These are phyloP conservation scores for Oryza nivara DNA, from an alignment of 176 grass and related monocot species.

Conservation along the genomic window DNA sequence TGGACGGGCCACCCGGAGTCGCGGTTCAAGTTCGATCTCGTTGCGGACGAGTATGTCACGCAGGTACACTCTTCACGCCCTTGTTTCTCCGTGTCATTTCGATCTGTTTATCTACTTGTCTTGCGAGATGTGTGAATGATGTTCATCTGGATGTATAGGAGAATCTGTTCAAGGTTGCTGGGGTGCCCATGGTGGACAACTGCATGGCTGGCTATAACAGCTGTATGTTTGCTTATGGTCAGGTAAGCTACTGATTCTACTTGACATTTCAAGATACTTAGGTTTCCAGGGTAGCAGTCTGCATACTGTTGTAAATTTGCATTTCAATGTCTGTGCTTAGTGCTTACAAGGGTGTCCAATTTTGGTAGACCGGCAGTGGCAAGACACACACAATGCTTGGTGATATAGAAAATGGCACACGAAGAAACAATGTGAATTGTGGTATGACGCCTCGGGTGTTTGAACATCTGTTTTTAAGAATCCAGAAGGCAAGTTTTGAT, in stretches of 20 bases:
- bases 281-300: not conserved
- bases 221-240: slow-evolving; percentile 98
- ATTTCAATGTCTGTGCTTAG: slow-evolving; percentile 3
- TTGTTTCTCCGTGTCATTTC: not conserved
- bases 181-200: slow-evolving; percentile 95
- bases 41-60: slow-evolving; percentile 89
- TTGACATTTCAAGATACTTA: not conserved
- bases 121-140: not conserved
- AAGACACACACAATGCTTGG: slow-evolving; percentile 99
- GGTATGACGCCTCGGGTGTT: slow-evolving; percentile 99
- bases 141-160: slow-evolving; percentile 52
- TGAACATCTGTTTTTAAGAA: slow-evolving; percentile 90
- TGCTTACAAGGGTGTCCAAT: not conserved
- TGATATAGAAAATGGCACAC: slow-evolving; percentile 90
- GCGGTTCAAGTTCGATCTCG: slow-evolving; percentile 92
- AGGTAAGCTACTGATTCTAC: slow-evolving; percentile 53
- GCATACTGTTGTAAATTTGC: not conserved
- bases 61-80: slow-evolving; percentile 56
- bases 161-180: slow-evolving; percentile 87
- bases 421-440: slow-evolving; percentile 88
- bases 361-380: slow-evolving; percentile 90
- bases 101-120: not conserved
- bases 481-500: slow-evolving; percentile 72
- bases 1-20: slow-evolving; percentile 91
- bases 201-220: slow-evolving; percentile 95